phyloP scores from a whole-genome alignment of 2,329 filamentous ascomycete species.

The Clarireedia sp. region DNA sequence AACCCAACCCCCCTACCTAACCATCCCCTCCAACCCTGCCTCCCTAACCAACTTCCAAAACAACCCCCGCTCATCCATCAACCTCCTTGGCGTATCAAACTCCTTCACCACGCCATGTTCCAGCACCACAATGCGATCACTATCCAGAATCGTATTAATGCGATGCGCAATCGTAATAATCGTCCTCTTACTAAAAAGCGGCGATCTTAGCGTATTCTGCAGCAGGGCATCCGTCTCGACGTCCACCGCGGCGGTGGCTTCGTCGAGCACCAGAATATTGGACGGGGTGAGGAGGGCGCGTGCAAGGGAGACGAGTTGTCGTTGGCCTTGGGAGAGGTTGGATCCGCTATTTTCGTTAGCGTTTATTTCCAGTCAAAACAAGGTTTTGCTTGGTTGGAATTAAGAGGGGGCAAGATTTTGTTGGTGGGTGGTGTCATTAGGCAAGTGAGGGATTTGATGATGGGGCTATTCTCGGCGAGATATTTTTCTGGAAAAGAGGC shows the following conservation, averaged over 20 bases:
- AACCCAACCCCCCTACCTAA: slow-evolving; percentile 1
- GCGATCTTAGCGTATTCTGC: slow-evolving; percentile 54
- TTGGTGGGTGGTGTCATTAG: too few relatives aligned
- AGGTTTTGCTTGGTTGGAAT: too few relatives aligned
- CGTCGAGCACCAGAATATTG: slow-evolving; percentile 94
- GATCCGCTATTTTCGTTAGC: slow-evolving; percentile 51
- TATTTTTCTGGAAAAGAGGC: background rate
- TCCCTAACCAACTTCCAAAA: slow-evolving; percentile 92
- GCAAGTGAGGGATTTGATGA: background rate
- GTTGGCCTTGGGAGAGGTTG: slow-evolving; percentile 90
- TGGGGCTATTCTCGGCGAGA: background rate
- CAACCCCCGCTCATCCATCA: slow-evolving; percentile 67
- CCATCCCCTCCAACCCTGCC: slow-evolving; percentile 54
- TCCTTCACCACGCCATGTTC: slow-evolving; percentile 86
- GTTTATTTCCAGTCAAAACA: background rate
- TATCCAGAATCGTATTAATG: slow-evolving; percentile 91
- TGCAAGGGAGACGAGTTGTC: slow-evolving; percentile 87
- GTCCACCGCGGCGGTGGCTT: slow-evolving; percentile 77
- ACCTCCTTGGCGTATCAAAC: slow-evolving; percentile 76
- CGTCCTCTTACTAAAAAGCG: slow-evolving; percentile 77
- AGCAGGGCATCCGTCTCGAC: slow-evolving; percentile 61
- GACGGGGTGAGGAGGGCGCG: slow-evolving; percentile 89
- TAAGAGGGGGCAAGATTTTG: too few relatives aligned
- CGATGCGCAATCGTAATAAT: slow-evolving; percentile 98
- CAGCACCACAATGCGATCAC: slow-evolving; percentile 85